These are phyloP conservation scores for Pseudoscleropodium purum DNA, from an alignment of 225 moss, liverwort and hornwort genomes.

Conservation along the genomic window DNA sequence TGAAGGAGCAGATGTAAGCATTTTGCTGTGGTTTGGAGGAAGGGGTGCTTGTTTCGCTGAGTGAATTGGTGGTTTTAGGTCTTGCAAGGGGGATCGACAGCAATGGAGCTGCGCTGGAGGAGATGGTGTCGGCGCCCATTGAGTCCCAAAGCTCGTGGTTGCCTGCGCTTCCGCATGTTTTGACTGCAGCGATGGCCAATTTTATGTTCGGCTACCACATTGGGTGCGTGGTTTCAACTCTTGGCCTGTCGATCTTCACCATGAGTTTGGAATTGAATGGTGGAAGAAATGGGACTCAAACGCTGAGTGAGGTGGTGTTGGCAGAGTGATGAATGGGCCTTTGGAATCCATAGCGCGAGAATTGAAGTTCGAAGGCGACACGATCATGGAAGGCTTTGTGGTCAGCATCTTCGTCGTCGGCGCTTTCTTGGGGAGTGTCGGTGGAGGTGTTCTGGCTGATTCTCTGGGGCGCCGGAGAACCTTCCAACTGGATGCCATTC, in stretches of 20 bases:
- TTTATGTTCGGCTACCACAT: slow-evolving; percentile 98
- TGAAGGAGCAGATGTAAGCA: background rate
- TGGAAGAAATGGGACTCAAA: background rate
- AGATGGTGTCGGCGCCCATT: background rate
- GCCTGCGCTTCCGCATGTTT: slow-evolving; percentile 67
- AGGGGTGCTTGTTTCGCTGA: background rate
- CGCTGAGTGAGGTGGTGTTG: background rate
- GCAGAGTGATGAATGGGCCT: slow-evolving; percentile 97
- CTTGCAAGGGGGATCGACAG: background rate
- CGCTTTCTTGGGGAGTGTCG: slow-evolving; percentile 86
- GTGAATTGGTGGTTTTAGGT: slow-evolving; percentile 4
- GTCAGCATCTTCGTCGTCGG: slow-evolving; percentile 90
- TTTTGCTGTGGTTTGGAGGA: background rate
- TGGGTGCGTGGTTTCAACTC: slow-evolving; percentile 29
- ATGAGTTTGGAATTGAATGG: background rate
- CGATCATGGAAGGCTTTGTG: slow-evolving; percentile 79
- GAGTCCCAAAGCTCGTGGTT: slow-evolving; percentile 60
- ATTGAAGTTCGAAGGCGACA: slow-evolving; percentile 80
- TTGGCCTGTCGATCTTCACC: background rate
- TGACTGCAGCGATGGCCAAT: slow-evolving; percentile 93
- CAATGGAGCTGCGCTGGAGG: slow-evolving; percentile 1
- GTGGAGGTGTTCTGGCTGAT: slow-evolving; percentile 83
- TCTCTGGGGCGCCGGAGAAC: slow-evolving; percentile 78
- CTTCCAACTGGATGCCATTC: slow-evolving; percentile 71
- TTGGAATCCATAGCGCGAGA: slow-evolving; percentile 85